Conservation (phyloP, 192 early-diverging fungal species). For the Geranomyces michiganensis region DNA sequence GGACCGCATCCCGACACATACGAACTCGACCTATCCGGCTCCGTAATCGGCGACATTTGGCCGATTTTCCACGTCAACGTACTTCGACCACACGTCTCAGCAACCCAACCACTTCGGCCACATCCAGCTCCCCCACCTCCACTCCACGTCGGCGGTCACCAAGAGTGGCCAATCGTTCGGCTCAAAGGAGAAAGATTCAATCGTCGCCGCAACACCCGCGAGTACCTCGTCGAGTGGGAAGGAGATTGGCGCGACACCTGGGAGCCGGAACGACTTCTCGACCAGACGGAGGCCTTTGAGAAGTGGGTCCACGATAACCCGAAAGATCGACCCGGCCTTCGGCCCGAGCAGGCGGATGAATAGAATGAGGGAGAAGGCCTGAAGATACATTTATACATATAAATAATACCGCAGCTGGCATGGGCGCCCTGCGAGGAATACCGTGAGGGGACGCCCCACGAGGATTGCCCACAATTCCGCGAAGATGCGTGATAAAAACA, state of each 20-base stretch:
- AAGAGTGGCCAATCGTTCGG: neutral
- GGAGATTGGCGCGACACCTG: neutral
- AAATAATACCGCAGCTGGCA: no score
- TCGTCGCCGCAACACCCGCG: neutral
- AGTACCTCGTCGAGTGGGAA: slow-evolving; percentile 2
- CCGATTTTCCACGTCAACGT: slow-evolving; percentile 27
- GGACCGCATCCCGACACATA: slow-evolving; percentile 17
- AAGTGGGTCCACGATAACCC: no score
- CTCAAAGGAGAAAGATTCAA: neutral
- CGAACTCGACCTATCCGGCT: neutral
- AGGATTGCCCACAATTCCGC: no score
- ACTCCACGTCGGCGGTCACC: neutral
- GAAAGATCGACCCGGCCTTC: no score
- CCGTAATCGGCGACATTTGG: neutral
- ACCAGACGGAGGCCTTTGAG: slow-evolving; percentile 6
- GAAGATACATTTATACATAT: no score
- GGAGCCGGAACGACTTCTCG: neutral
- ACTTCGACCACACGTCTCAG: neutral
- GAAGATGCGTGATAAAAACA: no score
- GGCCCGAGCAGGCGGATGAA: no score
- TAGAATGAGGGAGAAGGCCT: no score
- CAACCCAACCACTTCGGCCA: neutral
- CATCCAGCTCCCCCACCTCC: neutral
- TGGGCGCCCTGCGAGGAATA: no score
- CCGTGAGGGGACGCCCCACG: no score